These are phyloP conservation scores for Ceratobasidium sp. DNA, from an alignment of 1,284 basidiomycete genomes.

Conservation along the genomic window DNA sequence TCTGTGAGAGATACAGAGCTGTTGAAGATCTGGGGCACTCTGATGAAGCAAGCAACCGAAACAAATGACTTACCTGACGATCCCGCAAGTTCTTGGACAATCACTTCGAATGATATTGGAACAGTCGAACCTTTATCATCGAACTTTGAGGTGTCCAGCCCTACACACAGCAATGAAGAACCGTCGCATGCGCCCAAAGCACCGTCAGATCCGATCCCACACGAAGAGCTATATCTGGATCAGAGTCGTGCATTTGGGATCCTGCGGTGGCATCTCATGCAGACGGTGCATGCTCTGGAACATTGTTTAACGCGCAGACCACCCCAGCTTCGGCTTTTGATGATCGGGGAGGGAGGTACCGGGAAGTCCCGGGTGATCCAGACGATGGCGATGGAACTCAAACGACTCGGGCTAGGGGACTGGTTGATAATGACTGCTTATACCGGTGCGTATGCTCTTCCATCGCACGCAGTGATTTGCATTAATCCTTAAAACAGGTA, in stretches of 20 bases:
- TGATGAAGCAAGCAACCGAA: not conserved
- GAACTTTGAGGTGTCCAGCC: not conserved
- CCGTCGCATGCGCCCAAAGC: not conserved
- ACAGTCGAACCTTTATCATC: not conserved
- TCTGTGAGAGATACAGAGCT: not conserved
- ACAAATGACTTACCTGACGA: too few species aligned
- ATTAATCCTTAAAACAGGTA: not conserved
- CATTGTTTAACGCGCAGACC: not conserved
- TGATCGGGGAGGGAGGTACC: slow-evolving; percentile 55
- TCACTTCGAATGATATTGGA: not conserved
- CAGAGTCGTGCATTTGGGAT: slow-evolving; percentile 29
- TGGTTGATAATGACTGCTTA: slow-evolving; percentile 52
- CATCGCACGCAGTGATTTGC: not conserved
- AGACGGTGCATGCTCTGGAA: not conserved
- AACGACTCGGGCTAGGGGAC: not conserved
- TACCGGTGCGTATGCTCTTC: slow-evolving; percentile 49
- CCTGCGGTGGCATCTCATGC: slow-evolving; percentile 12
- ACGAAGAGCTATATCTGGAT: not conserved
- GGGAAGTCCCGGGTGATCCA: slow-evolving; percentile 57
- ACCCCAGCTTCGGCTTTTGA: slow-evolving; percentile 51
- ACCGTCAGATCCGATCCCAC: not conserved
- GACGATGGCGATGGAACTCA: slow-evolving; percentile 48
- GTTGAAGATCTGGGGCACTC: not conserved
- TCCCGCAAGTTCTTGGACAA: too few species aligned
- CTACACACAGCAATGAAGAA: not conserved